These are phyloP conservation scores for Musa troglodytarum DNA, from an alignment of 176 grass and related monocot species.

Conservation along the genomic window DNA sequence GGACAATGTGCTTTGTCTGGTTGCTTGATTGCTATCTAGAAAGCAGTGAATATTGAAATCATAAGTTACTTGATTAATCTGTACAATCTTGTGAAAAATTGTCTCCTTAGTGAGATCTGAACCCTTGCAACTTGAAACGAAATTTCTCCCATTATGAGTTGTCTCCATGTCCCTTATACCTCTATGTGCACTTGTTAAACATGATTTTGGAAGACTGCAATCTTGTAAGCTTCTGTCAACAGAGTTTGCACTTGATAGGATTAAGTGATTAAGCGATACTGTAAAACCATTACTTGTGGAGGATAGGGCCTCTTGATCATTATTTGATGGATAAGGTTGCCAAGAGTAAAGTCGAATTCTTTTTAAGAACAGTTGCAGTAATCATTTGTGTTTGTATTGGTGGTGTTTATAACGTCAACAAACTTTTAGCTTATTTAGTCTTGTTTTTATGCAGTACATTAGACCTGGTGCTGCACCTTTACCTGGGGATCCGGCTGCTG, in stretches of 20 bases:
- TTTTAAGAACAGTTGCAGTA: background rate
- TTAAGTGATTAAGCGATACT: background rate
- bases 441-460: constrained; percentile 55
- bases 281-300: background rate
- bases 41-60: background rate
- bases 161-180: too few relatives aligned
- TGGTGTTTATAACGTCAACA: background rate
- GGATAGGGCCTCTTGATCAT: background rate
- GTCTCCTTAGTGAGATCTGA: background rate
- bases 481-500: constrained; percentile 39
- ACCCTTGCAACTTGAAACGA: too few relatives aligned
- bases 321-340: background rate
- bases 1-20: background rate
- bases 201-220: too few relatives aligned
- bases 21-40: background rate
- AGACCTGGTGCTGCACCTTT: constrained; percentile 51
- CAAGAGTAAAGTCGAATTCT: background rate
- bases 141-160: too few relatives aligned
- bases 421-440: background rate
- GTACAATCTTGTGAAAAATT: background rate
- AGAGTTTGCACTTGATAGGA: too few relatives aligned
- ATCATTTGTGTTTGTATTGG: background rate
- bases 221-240: too few relatives aligned
- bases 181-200: too few relatives aligned
- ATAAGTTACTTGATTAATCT: background rate